Evolutionary conservation across 139 green algal genomes (phyloP).

Genomic region (Tetradesmus obliquus): DNA sequence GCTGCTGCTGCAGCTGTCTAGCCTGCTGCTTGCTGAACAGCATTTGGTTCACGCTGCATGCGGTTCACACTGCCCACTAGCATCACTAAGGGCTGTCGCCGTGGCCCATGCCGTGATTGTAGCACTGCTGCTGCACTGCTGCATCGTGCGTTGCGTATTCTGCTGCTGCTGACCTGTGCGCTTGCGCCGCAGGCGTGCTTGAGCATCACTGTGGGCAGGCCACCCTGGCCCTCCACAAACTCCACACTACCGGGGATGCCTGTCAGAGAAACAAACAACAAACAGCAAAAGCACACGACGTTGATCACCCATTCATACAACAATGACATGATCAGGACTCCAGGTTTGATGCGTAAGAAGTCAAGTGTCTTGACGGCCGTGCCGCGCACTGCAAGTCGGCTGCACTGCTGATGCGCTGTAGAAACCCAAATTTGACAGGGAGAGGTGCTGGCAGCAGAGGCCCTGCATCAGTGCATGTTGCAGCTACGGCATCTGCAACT

Average conservation of each 20-base stretch:
- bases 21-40: too few relatives aligned
- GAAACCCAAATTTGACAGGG: too few relatives aligned
- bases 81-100: too few relatives aligned
- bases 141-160: not conserved
- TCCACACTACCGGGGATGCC: conserved; percentile 75
- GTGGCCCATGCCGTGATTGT: not conserved
- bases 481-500: too few relatives aligned
- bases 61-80: not conserved
- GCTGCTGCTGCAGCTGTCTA: not conserved
- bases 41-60: too few relatives aligned
- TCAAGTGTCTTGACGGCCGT: too few relatives aligned
- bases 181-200: conserved; percentile 78
- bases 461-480: too few relatives aligned
- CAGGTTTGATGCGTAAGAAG: not conserved
- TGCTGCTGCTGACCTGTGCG: conserved; percentile 71
- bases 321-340: not conserved
- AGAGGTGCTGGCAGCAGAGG: too few relatives aligned
- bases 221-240: conserved; percentile 70
- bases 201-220: conserved; percentile 71
- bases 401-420: too few relatives aligned
- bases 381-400: too few relatives aligned
- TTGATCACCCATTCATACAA: not conserved
- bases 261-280: conserved; percentile 21
- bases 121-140: not conserved
- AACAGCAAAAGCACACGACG: not conserved